Base-by-base conservation (phyloP, 2,329 filamentous ascomycete species). In the Ophiostoma ips region DNA sequence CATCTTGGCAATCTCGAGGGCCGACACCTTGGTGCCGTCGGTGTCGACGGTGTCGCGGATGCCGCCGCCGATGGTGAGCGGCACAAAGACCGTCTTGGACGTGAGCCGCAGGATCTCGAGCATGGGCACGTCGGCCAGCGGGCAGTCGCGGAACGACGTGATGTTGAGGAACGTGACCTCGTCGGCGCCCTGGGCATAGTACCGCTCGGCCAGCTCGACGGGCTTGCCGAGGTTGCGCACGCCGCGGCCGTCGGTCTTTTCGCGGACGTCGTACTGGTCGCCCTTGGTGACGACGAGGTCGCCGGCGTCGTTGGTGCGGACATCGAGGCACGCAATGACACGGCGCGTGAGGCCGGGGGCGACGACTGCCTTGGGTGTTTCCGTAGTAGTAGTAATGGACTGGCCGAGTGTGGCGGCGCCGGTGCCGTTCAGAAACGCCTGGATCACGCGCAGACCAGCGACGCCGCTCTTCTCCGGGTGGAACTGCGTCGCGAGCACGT, bases 121-220 rank as follows among this genome's bases (percentile, higher is more conserved):
- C 92, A 98, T 98, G 8, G 92, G 92, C 3, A 89, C 71, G 68
- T 98, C 92, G 56, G 83, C 86, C 12, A 96, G 68, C 8, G 92
- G 92, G 57, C 88, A 94, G 70, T 96, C 92, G 55, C 92, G 83
- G 76, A 98, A 98, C 18, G 84, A 92, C 1, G 90, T 98, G 62
- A 98, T 98, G 73, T 98, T 98, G 58, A 98, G 75, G 66, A 98
- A 98, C 1, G 90, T 95, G 50, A 98, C 78, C 68, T 98, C 92
- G 66, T 98, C 92, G 12, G 92, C 89, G 53, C 92, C 92, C 68
- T 95, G 87, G 61, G 94, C 83, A 71, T 96, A 98, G 72, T 98
- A 98, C 60, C 79, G 81, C 66, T 79, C 80, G 9, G 92, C 92
- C 77, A 98, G 85, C 56, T 95, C 88, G 46, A 98, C 89, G 2